Evolutionary conservation across 2,329 filamentous ascomycete species (phyloP).

Genomic region (Sclerotinia subarctica): DNA sequence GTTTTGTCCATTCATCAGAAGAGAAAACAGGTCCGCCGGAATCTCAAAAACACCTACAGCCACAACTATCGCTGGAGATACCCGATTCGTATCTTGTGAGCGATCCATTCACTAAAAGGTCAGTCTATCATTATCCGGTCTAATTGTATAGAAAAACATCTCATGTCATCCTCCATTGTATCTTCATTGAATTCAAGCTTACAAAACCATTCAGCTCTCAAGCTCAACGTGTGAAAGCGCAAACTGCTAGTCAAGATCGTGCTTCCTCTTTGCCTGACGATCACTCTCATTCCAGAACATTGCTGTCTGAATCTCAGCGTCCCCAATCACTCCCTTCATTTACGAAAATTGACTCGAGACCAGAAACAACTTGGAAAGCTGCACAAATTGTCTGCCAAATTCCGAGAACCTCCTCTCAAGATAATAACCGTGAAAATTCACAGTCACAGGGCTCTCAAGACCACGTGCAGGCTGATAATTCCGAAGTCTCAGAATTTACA

Average conservation of each 20-base stretch:
- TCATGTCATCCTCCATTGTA: not conserved
- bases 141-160: not conserved
- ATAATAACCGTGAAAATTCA: not conserved
- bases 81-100: constrained; percentile 15
- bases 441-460: constrained; percentile 4
- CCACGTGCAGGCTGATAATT: constrained; percentile 11
- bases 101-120: constrained; percentile 10
- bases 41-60: not conserved
- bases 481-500: not conserved
- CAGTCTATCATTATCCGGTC: not conserved
- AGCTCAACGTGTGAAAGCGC: not conserved
- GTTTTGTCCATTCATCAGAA: not conserved
- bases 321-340: constrained; percentile 14
- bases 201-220: constrained; percentile 11
- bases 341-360: constrained; percentile 14
- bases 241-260: not conserved
- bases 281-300: not conserved
- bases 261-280: constrained; percentile 10
- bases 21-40: not conserved
- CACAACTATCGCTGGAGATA: constrained; percentile 7
- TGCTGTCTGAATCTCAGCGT: constrained; percentile 11
- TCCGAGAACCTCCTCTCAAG: not conserved
- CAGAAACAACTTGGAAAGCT: constrained; percentile 24
- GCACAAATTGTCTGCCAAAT: constrained; percentile 22
- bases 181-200: not conserved